A percentile compares a stretch with the other conserved stretches of the same genome.
Conservation (phyloP, 352 stramenopile species). For the Pythium dissotocum region DNA sequence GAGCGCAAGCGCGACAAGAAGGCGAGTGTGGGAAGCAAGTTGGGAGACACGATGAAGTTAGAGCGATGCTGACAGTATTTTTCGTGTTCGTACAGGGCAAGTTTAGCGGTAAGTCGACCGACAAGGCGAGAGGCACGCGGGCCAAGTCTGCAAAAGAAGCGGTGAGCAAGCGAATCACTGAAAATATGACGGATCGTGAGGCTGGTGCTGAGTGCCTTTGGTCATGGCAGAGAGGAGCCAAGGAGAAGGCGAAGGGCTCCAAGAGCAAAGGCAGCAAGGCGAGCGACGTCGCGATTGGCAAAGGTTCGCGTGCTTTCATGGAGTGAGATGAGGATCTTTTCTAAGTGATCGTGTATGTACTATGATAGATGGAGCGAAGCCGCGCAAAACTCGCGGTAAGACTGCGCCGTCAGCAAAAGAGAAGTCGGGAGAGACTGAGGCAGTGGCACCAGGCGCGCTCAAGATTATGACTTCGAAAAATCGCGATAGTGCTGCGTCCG, state of each 20-base stretch:
- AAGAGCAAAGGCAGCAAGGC: conserved; percentile 22
- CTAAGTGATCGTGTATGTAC: neutral
- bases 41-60: neutral
- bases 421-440: conserved; percentile 8
- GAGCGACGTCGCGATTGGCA: neutral
- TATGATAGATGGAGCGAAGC: conserved; percentile 41
- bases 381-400: conserved; percentile 40
- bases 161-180: neutral
- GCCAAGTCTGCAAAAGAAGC: conserved; percentile 24
- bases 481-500: conserved; percentile 4
- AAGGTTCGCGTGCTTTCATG: conserved; percentile 10
- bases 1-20: conserved; percentile 76
- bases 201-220: neutral
- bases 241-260: conserved; percentile 21
- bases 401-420: conserved; percentile 34
- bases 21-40: neutral
- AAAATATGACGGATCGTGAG: neutral
- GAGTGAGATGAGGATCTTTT: no score
- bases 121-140: conserved; percentile 16
- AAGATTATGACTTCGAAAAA: conserved; percentile 47
- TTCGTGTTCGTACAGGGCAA: conserved; percentile 11
- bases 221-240: conserved; percentile 10
- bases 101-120: conserved; percentile 16
- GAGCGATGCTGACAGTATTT: neutral
- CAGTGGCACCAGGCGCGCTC: conserved; percentile 43